Evolutionary conservation across 2,329 filamentous ascomycete genomes (phyloP).

Genomic region (Phaeoacremonium minimum): DNA sequence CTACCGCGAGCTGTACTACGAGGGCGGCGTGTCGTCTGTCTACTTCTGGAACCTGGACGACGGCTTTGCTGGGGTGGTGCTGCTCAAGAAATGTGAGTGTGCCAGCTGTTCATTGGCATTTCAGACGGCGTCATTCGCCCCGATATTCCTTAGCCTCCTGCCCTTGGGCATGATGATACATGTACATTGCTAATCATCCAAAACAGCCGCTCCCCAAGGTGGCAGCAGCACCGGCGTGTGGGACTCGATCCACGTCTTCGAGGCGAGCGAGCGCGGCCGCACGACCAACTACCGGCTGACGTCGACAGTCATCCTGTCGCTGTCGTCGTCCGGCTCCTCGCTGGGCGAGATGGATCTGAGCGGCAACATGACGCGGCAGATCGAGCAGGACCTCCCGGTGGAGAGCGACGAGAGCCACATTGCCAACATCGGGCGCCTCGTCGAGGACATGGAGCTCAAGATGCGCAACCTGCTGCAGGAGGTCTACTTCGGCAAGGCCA

Average conservation of each 20-base stretch:
- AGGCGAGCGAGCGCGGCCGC: conserved; percentile 87
- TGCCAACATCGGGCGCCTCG: conserved; percentile 86
- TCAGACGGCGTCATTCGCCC: too few species aligned
- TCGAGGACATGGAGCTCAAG: conserved; percentile 99
- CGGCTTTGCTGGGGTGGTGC: conserved; percentile 91
- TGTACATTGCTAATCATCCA: too few species aligned
- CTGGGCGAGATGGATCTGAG: conserved; percentile 87
- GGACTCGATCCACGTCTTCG: conserved; percentile 99
- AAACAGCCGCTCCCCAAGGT: conserved; percentile 57
- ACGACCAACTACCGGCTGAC: conserved; percentile 97
- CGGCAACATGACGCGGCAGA: conserved; percentile 96
- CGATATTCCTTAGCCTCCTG: too few species aligned
- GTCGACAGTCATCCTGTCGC: conserved; percentile 88
- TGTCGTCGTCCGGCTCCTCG: conserved; percentile 61
- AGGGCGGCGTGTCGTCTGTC: conserved; percentile 91
- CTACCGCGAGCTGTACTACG: conserved; percentile 94
- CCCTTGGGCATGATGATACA: too few species aligned
- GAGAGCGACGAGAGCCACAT: conserved; percentile 92
- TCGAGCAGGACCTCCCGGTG: conserved; percentile 86
- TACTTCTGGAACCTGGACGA: conserved; percentile 99
- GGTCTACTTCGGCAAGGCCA: conserved; percentile 99
- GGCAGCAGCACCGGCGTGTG: conserved; percentile 72
- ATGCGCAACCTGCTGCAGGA: conserved; percentile 98
- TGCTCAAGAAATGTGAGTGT: conserved; percentile 83
- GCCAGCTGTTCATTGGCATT: too few species aligned